phyloP scores from a whole-genome alignment of 2,329 filamentous ascomycete genomes.

The Hypoxylon sp. region DNA sequence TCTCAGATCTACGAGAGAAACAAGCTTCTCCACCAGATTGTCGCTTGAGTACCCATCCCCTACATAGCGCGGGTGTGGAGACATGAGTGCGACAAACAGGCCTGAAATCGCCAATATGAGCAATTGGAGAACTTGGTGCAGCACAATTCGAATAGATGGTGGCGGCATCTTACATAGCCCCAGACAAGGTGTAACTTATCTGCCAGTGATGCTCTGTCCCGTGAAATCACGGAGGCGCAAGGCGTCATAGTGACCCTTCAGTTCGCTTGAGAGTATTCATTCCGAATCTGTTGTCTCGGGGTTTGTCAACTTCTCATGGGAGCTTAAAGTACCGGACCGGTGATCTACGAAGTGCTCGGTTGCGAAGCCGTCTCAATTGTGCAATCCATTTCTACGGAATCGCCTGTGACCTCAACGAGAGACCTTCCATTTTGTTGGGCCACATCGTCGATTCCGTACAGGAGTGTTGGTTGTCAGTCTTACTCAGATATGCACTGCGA shows the following conservation, averaged over 20 bases:
- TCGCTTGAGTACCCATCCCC: conserved; percentile 1
- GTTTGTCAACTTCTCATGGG: conserved; percentile 19
- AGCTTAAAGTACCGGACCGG: conserved; percentile 26
- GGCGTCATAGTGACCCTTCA: conserved; percentile 4
- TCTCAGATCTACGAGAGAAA: conserved; percentile 21
- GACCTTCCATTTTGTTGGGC: conserved; percentile 7
- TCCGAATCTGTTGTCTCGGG: conserved; percentile 27
- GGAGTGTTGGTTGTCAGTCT: conserved; percentile 24
- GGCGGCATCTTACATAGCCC: conserved; percentile 32
- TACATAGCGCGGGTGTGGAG: conserved; percentile 10
- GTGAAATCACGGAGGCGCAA: conserved; percentile 13
- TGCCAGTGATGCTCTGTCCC: conserved; percentile 20
- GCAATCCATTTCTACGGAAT: conserved; percentile 7
- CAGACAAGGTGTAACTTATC: conserved; percentile 35
- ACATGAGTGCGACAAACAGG: conserved; percentile 19
- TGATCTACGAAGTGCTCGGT: conserved; percentile 7
- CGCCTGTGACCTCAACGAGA: background rate
- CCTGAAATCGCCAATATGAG: conserved; percentile 15
- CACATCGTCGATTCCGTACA: conserved; percentile 21
- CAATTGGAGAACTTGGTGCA: conserved; percentile 12
- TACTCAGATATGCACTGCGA: conserved; percentile 31
- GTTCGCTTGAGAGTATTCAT: conserved; percentile 2
- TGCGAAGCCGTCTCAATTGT: conserved; percentile 11
- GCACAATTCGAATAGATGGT: conserved; percentile 21
- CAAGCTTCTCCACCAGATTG: conserved; percentile 29